phyloP scores from a whole-genome alignment of 2,329 filamentous ascomycete genomes.

The Microsporum ferrugineum region DNA sequence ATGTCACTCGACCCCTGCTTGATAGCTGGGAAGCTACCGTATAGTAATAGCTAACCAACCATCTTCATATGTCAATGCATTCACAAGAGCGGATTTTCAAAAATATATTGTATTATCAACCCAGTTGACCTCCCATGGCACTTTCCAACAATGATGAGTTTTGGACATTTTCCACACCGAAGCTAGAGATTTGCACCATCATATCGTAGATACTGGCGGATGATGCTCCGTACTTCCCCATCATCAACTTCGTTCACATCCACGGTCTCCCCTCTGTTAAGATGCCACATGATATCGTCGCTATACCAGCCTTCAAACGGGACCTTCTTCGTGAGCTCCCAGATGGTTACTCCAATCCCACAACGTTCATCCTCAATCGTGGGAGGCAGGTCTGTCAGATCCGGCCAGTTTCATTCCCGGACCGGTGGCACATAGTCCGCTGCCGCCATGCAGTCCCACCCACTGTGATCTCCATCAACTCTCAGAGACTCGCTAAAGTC shows the following conservation, averaged over 20 bases:
- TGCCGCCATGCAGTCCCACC: constrained; percentile 8
- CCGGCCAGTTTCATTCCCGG: constrained; percentile 10
- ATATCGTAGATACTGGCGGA: constrained; percentile 10
- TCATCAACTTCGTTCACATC: constrained; percentile 11
- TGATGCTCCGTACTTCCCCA: constrained; percentile 5
- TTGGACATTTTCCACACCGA: too few relatives aligned
- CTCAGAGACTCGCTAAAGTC: constrained; percentile 8
- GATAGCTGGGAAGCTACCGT: too few relatives aligned
- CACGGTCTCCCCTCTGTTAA: constrained; percentile 9
- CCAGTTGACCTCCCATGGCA: too few relatives aligned
- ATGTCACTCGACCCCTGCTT: too few relatives aligned
- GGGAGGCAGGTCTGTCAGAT: constrained; percentile 9
- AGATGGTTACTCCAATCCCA: constrained; percentile 7
- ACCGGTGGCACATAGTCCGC: constrained; percentile 10
- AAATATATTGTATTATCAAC: too few relatives aligned
- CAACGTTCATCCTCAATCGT: constrained; percentile 10
- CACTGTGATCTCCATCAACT: constrained; percentile 7
- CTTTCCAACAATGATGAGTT: too few relatives aligned
- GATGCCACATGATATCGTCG: constrained; percentile 10
- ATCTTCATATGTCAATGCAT: too few relatives aligned
- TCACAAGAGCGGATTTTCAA: too few relatives aligned
- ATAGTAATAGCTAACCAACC: too few relatives aligned
- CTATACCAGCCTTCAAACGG: constrained; percentile 10
- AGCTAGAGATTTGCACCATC: constrained; percentile 10
- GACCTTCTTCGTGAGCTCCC: constrained; percentile 8